phyloP scores from a whole-genome alignment of 805 yeast genomes.

The Pichia californica region DNA sequence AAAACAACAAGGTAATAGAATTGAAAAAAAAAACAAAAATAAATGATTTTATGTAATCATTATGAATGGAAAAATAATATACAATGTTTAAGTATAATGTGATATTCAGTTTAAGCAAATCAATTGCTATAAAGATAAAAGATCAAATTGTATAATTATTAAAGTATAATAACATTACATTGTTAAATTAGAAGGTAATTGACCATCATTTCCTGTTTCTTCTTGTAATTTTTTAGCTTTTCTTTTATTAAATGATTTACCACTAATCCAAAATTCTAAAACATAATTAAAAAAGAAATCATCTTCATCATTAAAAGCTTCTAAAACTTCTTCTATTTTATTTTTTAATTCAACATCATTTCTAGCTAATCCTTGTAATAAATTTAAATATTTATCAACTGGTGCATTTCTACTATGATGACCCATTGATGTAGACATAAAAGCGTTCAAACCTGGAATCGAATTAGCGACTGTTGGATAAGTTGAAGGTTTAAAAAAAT shows the following conservation, averaged over 20 bases:
- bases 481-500: slow-evolving; percentile 14
- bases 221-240: slow-evolving; percentile 20
- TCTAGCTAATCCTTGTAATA: slow-evolving; percentile 25
- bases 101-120: neutral
- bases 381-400: slow-evolving; percentile 23
- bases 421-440: slow-evolving; percentile 1
- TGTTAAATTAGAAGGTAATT: slow-evolving; percentile 10
- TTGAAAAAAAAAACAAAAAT: neutral
- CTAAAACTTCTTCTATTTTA: slow-evolving; percentile 21
- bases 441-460: slow-evolving; percentile 15
- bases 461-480: slow-evolving; percentile 10
- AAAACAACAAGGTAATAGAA: no score
- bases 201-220: slow-evolving; percentile 11
- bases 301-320: slow-evolving; percentile 29
- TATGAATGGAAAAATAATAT: no score
- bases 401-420: slow-evolving; percentile 16
- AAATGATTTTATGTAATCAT: no score
- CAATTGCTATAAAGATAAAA: neutral
- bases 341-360: slow-evolving; percentile 28
- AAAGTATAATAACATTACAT: neutral
- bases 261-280: slow-evolving; percentile 28
- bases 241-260: slow-evolving; percentile 26
- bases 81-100: no score
- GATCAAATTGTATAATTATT: neutral
- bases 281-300: slow-evolving; percentile 30